These are phyloP conservation scores for Daldinia bambusicola DNA, from an alignment of 495 filamentous ascomycete species.

Conservation along the genomic window DNA sequence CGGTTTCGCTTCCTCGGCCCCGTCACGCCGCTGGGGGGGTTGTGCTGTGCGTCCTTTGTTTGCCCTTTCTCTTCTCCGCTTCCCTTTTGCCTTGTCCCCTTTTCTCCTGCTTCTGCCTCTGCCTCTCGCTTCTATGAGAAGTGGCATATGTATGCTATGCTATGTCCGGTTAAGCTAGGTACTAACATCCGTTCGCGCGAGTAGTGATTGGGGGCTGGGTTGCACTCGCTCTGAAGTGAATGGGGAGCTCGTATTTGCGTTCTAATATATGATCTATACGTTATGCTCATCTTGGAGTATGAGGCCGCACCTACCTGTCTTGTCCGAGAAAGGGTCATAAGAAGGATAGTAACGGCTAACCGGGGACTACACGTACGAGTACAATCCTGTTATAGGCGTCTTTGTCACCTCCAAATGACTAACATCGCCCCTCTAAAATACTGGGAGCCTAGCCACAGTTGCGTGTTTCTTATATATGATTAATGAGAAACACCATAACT, in stretches of 20 bases:
- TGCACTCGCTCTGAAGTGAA: constrained; percentile 39
- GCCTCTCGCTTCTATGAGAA: too few relatives aligned
- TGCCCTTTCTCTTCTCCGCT: too few relatives aligned
- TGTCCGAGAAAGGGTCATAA: not conserved
- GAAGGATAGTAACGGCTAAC: not conserved
- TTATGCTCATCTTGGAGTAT: not conserved
- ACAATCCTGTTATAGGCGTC: not conserved
- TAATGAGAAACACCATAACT: not conserved
- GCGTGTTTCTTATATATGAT: not conserved
- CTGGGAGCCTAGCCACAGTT: not conserved
- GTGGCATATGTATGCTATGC: too few relatives aligned
- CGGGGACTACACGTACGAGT: not conserved
- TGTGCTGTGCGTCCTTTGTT: constrained; percentile 54
- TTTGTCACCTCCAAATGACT: not conserved
- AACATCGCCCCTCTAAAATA: constrained; percentile 8
- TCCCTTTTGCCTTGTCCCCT: not conserved
- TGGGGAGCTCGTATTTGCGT: too few relatives aligned
- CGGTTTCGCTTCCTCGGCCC: constrained; percentile 66
- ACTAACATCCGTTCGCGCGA: not conserved
- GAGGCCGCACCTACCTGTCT: not conserved
- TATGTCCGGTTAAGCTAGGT: not conserved
- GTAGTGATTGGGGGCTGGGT: constrained; percentile 47
- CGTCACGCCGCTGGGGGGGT: constrained; percentile 68
- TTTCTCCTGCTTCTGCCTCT: not conserved
- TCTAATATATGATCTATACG: too few relatives aligned